Base-by-base conservation (phyloP, 768 basidiomycete genomes). In the Kwoniella europaea region DNA sequence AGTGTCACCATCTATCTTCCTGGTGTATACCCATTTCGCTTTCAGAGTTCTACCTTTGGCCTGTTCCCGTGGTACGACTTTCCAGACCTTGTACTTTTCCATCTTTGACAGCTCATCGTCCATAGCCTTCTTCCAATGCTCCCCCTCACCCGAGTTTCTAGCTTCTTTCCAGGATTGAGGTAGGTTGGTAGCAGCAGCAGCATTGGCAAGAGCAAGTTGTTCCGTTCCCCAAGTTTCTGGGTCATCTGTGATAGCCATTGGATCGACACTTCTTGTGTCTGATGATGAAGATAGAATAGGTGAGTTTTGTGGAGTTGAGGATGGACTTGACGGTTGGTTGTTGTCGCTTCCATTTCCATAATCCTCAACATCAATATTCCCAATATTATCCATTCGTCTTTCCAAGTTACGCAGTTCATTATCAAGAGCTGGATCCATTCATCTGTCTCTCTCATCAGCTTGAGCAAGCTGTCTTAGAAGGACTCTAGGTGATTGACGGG, bases 21-120 rank as follows among this genome's bases (percentile, higher is more conserved):
- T 73, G 0, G 61, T 75, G 67, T 79, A 86, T 1, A 85, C 84
- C 86, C 86, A 86, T 6, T 68, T 65, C 12, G 24, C 79, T 82
- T 16, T 75, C 69, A 22, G 74, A 1, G 86, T 82, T 0, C 82
- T 69, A 16, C 46, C 46, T 50, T 50, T 50, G 46, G 1, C 54
- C 62, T 60, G 22, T n/a, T 43, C 27, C 35, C 46, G 42, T 9
- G 27, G 20, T 0, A 73, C 67, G 0, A 68, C 71, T 50, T 79
- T 74, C 68, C 85, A 85, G 0, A 85, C 82, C 2, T 78, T 55
- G 20, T 74, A 74, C 24, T 68, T 67, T n/a, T 68, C 62, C 22
- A 82, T 75, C 43, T 71, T 70, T 13, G 42, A 55, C 2, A 79
- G 53, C 67, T 83, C 82, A 55, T 71, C 71, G 18, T 76, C 70